Percentiles rank a stretch among this genome's conserved stretches.
These are phyloP conservation scores for Coemansia sp. DNA, from an alignment of 192 early-diverging fungal species.

Conservation along the genomic window DNA sequence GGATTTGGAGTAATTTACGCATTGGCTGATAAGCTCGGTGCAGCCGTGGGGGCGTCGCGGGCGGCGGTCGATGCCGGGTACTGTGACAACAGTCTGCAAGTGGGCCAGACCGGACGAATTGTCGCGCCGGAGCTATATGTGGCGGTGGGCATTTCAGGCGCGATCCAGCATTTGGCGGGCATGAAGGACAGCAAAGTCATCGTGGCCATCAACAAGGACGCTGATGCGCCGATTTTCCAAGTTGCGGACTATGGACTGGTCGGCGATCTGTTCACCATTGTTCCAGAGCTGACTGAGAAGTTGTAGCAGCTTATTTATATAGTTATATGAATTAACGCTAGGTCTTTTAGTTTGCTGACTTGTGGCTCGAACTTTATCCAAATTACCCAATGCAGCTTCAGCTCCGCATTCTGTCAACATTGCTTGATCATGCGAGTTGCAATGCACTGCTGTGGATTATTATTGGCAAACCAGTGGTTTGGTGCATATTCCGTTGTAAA, in stretches of 20 bases:
- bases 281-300: slow-evolving; percentile 93
- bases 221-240: slow-evolving; percentile 97
- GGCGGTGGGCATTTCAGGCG: slow-evolving; percentile 94
- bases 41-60: slow-evolving; percentile 94
- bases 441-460: slow-evolving; percentile 25
- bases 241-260: slow-evolving; percentile 96
- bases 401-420: slow-evolving; percentile 15
- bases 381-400: slow-evolving; percentile 17
- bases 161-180: slow-evolving; percentile 96
- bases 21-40: slow-evolving; percentile 91
- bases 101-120: slow-evolving; percentile 98
- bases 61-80: slow-evolving; percentile 98
- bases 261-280: slow-evolving; percentile 87
- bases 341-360: slow-evolving; percentile 13
- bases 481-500: slow-evolving; percentile 19
- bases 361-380: slow-evolving; percentile 11
- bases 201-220: slow-evolving; percentile 98
- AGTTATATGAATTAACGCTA: slow-evolving; percentile 16
- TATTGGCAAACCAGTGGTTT: slow-evolving; percentile 23
- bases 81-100: slow-evolving; percentile 93
- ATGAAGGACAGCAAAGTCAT: slow-evolving; percentile 99
- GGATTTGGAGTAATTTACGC: slow-evolving; percentile 89
- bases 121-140: slow-evolving; percentile 95
- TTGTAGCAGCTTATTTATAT: slow-evolving; percentile 37
- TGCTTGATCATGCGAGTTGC: slow-evolving; percentile 16